Percentiles rank a stretch among this genome's conserved stretches.
phyloP scores from a whole-genome alignment of 164 flowering plant genomes.

The Dillenia suffruticosa region DNA sequence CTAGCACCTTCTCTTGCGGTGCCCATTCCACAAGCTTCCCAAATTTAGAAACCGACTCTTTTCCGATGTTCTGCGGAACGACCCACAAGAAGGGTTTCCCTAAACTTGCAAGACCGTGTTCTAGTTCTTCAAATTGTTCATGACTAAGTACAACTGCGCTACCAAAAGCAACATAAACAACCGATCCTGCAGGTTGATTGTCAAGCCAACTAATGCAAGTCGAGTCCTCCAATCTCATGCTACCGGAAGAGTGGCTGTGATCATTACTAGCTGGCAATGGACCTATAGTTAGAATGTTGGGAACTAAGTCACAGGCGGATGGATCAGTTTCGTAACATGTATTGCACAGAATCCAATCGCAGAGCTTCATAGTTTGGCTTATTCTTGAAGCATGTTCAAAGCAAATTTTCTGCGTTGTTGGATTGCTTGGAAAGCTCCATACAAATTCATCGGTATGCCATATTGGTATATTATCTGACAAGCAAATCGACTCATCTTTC shows the following conservation, averaged over 20 bases:
- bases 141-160: background rate
- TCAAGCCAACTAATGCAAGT: slow-evolving; percentile 6
- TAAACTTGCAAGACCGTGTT: background rate
- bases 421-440: background rate
- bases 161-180: slow-evolving; percentile 8
- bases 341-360: slow-evolving; percentile 1
- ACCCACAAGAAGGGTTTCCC: slow-evolving; percentile 8
- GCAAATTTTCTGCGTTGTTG: background rate
- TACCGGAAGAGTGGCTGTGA: background rate
- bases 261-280: background rate
- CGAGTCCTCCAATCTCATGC: slow-evolving; percentile 6
- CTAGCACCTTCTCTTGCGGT: background rate
- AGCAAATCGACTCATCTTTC: background rate
- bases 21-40: slow-evolving; percentile 9
- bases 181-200: slow-evolving; percentile 4
- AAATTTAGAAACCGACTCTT: slow-evolving; percentile 1
- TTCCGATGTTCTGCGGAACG: background rate
- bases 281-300: background rate
- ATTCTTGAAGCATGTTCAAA: background rate
- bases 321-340: background rate
- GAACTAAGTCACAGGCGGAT: background rate
- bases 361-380: background rate
- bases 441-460: background rate
- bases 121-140: no score
- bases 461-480: background rate